Evolutionary conservation across 768 basidiomycete genomes (phyloP), one percentile per base, ranked within the genome.

Genomic region (Boletus insuetus): DNA sequence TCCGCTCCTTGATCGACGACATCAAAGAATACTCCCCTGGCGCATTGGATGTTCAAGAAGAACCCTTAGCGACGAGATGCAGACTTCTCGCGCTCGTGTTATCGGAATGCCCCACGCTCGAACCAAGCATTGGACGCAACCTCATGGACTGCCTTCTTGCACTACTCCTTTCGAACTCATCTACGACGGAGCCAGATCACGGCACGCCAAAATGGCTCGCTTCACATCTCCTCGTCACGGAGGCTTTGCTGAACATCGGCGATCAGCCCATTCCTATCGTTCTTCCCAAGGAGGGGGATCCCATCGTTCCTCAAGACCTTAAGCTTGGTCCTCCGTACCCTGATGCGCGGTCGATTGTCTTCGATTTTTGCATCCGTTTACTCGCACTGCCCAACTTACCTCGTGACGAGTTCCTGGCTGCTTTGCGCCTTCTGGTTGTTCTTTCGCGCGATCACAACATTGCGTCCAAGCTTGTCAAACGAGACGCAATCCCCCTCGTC

Each of bases 51-150:
- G 77, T 82, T 6, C 82, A 84, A 59, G 91, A 94, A 62, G 85
- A 87, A 62, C 83, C 86, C 1, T 75, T 96, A 29, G 83, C 88
- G 13, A 89, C 90, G 50, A 79, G 95, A 26, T 90, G 91, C 58
- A 88, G 94, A 47, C 77, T 98, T 7, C 78, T 97, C 31, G 94
- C 94, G 7, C 75, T 96, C 35, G 83, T 95, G 13, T 76, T 94
- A 20, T 85, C 84, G 60, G 93, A 95, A 65, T 81, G 82, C 3
- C 82, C 85, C 1, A 80, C 83, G 1, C 77, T 86, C 5, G 74
- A 86, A 38, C 75, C 78, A 49, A 69, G 75, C 51, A 78, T 82
- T 42, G 76, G 84, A 38, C 78, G 81, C 49, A 77, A 78, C 52
- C 73, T 92, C 54, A 83, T 92, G 82, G 84, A 87, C 46, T 77